Percentiles rank a stretch among this genome's conserved stretches.
Evolutionary conservation across 176 grass and related monocot genomes (phyloP).

Genomic region (Carex parvula): DNA sequence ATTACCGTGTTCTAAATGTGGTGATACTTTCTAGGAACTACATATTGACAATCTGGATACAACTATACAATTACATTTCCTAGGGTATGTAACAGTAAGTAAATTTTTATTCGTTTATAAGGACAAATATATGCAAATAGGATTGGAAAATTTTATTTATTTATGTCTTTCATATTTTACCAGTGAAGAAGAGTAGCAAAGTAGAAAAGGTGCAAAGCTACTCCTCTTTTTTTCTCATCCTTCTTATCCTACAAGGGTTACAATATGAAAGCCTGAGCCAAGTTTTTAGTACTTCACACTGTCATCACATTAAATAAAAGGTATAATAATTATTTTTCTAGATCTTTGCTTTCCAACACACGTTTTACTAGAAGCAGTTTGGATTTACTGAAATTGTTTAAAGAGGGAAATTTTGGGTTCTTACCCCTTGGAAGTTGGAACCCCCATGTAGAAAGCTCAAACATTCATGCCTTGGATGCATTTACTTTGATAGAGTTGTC

Average conservation of each 20-base stretch:
- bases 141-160: background rate
- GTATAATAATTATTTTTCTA: background rate
- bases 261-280: background rate
- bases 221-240: constrained; percentile 14
- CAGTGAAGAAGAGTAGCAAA: constrained; percentile 4
- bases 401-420: constrained; percentile 7
- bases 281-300: background rate
- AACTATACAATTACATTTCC: background rate
- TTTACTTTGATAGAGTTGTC: constrained; percentile 16
- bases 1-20: background rate
- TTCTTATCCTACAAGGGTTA: background rate
- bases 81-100: background rate
- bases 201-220: constrained; percentile 14
- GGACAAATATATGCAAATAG: background rate
- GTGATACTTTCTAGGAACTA: background rate
- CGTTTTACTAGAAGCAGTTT: background rate
- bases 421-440: constrained; percentile 1
- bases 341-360: constrained; percentile 7
- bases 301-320: background rate
- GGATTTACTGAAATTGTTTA: background rate
- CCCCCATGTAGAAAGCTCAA: constrained; percentile 10
- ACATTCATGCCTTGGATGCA: constrained; percentile 9
- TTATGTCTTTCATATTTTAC: background rate
- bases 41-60: background rate
- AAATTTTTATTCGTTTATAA: background rate